A percentile compares a stretch with the other conserved stretches of the same genome.
Evolutionary conservation across 1,139 yeast species (phyloP).

Genomic region (Blastobotrys proliferans): DNA sequence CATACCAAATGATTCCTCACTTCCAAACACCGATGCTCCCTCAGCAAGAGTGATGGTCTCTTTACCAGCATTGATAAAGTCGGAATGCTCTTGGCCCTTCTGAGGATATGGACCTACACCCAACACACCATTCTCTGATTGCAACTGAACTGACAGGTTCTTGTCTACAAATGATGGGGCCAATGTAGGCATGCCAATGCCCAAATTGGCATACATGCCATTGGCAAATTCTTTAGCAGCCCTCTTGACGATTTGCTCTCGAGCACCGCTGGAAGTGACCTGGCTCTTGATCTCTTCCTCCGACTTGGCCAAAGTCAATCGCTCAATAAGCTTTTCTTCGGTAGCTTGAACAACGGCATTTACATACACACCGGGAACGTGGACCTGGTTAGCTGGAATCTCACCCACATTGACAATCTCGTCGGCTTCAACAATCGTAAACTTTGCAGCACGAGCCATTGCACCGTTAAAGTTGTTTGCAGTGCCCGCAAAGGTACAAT

Average conservation of each 20-base stretch:
- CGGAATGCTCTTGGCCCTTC: conserved; percentile 43
- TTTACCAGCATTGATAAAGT: conserved; percentile 45
- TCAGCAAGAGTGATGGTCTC: conserved; percentile 42
- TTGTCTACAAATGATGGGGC: conserved; percentile 40
- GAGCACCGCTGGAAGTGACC: conserved; percentile 18
- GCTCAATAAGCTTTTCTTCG: conserved; percentile 40
- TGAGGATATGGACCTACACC: conserved; percentile 44
- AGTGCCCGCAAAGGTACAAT: conserved; percentile 43
- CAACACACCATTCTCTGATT: conserved; percentile 45
- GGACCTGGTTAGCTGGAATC: conserved; percentile 40
- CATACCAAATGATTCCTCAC: conserved; percentile 47
- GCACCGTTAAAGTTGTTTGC: conserved; percentile 42
- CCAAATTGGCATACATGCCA: conserved; percentile 43
- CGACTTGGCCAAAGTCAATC: conserved; percentile 25
- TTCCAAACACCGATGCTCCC: conserved; percentile 45
- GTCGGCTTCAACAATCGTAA: conserved; percentile 44
- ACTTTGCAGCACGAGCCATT: conserved; percentile 41
- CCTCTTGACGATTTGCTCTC: conserved; percentile 40
- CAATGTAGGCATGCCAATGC: conserved; percentile 46
- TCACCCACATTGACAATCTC: conserved; percentile 42
- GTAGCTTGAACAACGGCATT: conserved; percentile 35
- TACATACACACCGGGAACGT: conserved; percentile 42
- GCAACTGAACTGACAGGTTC: conserved; percentile 38
- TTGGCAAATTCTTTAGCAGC: conserved; percentile 42
- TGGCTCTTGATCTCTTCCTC: conserved; percentile 18